Percentiles rank a stretch among this genome's conserved stretches.
Evolutionary conservation across 2,329 filamentous ascomycete genomes (phyloP).

Genomic region (Verticillium alfalfae): DNA sequence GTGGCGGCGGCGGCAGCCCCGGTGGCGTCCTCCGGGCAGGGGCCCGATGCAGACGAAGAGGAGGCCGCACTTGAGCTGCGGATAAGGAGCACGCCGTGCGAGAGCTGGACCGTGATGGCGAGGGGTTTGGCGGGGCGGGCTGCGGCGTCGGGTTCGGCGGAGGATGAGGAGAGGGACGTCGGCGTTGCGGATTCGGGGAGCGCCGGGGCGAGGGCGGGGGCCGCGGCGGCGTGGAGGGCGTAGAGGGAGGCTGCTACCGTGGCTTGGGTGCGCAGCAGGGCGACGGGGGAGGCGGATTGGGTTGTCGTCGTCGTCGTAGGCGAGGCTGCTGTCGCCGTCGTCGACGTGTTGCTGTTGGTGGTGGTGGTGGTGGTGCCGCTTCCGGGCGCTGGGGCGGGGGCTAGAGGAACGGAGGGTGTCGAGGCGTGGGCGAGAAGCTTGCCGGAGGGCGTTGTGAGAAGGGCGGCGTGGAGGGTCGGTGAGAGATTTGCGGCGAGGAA

Average conservation of each 20-base stretch:
- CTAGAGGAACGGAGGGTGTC: constrained; percentile 22
- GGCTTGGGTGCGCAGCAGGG: constrained; percentile 55
- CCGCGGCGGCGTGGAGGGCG: constrained; percentile 47
- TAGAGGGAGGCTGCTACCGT: constrained; percentile 60
- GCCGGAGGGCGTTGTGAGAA: constrained; percentile 54
- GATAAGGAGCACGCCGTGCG: constrained; percentile 53
- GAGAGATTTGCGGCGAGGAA: constrained; percentile 57
- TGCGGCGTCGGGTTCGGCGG: not conserved
- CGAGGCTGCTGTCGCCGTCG: too few relatives aligned
- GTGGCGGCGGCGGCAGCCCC: not conserved
- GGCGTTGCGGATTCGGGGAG: constrained; percentile 25
- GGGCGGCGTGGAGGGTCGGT: constrained; percentile 50
- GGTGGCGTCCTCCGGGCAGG: constrained; percentile 17
- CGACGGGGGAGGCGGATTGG: constrained; percentile 32
- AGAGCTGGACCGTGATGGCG: constrained; percentile 54
- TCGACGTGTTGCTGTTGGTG: not conserved
- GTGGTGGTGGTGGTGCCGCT: not conserved
- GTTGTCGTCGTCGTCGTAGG: not conserved
- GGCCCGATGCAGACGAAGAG: constrained; percentile 58
- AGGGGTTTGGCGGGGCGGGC: constrained; percentile 24
- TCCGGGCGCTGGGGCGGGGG: not conserved
- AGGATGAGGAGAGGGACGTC: constrained; percentile 11
- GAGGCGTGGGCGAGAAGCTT: constrained; percentile 60
- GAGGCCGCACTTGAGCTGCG: constrained; percentile 51
- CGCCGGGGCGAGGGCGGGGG: constrained; percentile 33